Evolutionary conservation across 106 monocot genomes (phyloP).

Genomic region (Dendrobium officinale): DNA sequence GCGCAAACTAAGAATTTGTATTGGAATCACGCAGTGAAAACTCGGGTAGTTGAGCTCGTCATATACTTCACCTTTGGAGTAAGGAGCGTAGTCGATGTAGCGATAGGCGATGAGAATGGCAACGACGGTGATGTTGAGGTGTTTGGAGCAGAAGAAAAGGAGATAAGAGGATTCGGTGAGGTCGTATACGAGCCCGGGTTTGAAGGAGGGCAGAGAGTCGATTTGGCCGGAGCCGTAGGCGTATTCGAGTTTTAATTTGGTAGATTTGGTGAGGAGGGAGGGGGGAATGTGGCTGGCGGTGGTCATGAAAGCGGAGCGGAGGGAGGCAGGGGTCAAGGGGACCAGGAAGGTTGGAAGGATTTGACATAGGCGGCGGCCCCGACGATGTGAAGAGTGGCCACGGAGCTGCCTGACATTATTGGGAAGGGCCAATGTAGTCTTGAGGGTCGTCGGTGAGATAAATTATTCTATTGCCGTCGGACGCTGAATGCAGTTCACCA

Average conservation of each 20-base stretch:
- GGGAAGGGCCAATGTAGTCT: slow-evolving; percentile 12
- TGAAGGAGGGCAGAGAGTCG: slow-evolving; percentile 20
- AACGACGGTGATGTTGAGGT: slow-evolving; percentile 22
- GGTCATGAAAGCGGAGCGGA: slow-evolving; percentile 33
- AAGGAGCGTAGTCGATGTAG: slow-evolving; percentile 1
- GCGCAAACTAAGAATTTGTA: too few relatives aligned
- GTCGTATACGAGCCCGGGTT: slow-evolving; percentile 46
- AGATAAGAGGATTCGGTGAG: slow-evolving; percentile 24
- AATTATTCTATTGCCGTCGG: too few relatives aligned
- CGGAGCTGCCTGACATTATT: slow-evolving; percentile 30
- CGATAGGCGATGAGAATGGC: slow-evolving; percentile 21
- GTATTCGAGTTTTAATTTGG: slow-evolving; percentile 17
- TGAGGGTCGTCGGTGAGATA: background rate
- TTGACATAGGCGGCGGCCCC: slow-evolving; percentile 29
- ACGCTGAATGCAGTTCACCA: too few relatives aligned
- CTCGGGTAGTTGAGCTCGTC: slow-evolving; percentile 20
- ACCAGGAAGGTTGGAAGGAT: slow-evolving; percentile 29
- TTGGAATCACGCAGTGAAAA: slow-evolving; percentile 8
- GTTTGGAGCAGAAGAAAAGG: slow-evolving; percentile 27
- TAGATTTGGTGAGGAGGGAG: background rate
- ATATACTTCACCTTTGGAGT: background rate
- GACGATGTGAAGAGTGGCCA: slow-evolving; percentile 28
- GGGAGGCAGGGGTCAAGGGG: slow-evolving; percentile 12
- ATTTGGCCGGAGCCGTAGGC: slow-evolving; percentile 36
- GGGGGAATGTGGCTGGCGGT: slow-evolving; percentile 11